Evolutionary conservation across 441 rosid genomes (phyloP), one percentile per base, ranked within the genome.

Genomic region (Aquilaria agallochum): DNA sequence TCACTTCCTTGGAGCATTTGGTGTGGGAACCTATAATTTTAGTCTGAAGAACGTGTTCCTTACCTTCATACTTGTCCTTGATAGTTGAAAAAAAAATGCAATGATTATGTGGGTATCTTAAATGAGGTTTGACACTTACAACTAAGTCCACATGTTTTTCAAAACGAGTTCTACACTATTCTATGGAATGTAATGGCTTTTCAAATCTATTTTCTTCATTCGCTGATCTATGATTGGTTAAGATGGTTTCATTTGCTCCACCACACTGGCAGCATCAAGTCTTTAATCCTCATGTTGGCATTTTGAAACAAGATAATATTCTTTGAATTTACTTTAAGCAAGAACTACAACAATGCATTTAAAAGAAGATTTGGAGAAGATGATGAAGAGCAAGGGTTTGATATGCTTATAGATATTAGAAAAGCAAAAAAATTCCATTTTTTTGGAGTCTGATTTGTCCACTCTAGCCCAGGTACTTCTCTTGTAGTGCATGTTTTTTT

Each of bases 361-460:
- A 4, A 75, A 71, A 62, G 87, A 77, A 67, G 93, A 81, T 36
- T 62, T 71, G 9, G 89, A 81, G 65, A 69, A 74, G 75, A 75
- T 78, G 86, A 53, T 70, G 56, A 76, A 70, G 69, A 75, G 14
- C 11, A 92, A 80, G 81, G 91, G 86, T 44, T 61, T 74, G 53
- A 68, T 85, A 64, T 81, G 88, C 76, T 72, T 81, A 2, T 75
- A 68, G 68, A 81, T 89, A 68, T 64, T 81, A 61, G 87, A 50
- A n/a, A 86, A 75, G 58, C 90, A 85, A 74, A 83, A 77, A 55
- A 89, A 72, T 73, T 72, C 76, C 31, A 68, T 79, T 53, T 75
- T 81, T 0, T 57, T 83, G 69, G 88, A 85, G 61, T 84, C 79
- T 69, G 96, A 85, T 76, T 81, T 80, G 50, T 52, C 69, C 66